phyloP scores from a whole-genome alignment of 2,329 filamentous ascomycete species.

The Fonsecaea multimorphosa region DNA sequence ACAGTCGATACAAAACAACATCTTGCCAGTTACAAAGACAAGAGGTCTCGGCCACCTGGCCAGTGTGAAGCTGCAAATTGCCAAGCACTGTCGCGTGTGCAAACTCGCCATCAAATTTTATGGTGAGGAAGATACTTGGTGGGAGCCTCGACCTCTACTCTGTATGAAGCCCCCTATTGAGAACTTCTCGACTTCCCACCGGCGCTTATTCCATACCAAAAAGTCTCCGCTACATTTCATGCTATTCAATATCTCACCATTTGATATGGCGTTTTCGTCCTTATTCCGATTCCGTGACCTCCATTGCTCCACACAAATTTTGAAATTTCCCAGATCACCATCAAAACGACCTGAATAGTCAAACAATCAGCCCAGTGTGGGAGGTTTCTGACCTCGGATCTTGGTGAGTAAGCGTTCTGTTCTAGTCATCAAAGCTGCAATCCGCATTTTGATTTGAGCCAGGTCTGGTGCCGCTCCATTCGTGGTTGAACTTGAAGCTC shows the following conservation, averaged over 20 bases:
- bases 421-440: conserved; percentile 19
- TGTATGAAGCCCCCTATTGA: background rate
- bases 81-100: too few relatives aligned
- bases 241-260: background rate
- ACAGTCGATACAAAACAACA: too few relatives aligned
- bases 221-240: background rate
- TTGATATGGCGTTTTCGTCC: background rate
- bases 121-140: too few relatives aligned
- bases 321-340: background rate
- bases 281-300: too few relatives aligned
- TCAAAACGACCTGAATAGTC: background rate
- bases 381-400: conserved; percentile 22
- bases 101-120: too few relatives aligned
- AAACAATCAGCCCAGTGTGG: background rate
- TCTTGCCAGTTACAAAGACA: too few relatives aligned
- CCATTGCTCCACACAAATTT: too few relatives aligned
- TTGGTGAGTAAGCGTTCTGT: conserved; percentile 24
- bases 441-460: conserved; percentile 15
- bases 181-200: background rate
- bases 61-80: too few relatives aligned
- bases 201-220: background rate
- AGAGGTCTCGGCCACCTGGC: too few relatives aligned
- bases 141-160: too few relatives aligned
- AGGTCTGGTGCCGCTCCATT: conserved; percentile 14
- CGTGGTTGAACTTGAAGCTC: conserved; percentile 14